phyloP scores from a whole-genome alignment of 495 filamentous ascomycete genomes.

The Xylaria acuta region DNA sequence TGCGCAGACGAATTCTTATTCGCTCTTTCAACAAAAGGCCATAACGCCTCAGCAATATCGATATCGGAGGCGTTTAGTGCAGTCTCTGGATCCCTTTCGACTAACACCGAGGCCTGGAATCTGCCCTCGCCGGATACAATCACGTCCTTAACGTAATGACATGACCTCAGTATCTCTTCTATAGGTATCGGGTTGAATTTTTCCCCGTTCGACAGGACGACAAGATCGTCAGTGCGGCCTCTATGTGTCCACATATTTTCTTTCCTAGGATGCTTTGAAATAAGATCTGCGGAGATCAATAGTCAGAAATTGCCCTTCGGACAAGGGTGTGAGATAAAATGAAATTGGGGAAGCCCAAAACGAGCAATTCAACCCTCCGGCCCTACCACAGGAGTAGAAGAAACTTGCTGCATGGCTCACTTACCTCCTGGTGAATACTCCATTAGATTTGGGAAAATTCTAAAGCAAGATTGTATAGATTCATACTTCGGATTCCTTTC shows the following conservation, averaged over 20 bases:
- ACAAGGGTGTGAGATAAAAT: not conserved
- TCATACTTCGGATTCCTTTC: not conserved
- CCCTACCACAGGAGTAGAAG: too few species aligned
- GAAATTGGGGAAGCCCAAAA: too few species aligned
- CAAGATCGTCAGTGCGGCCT: not conserved
- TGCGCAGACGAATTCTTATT: not conserved
- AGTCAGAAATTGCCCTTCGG: not conserved
- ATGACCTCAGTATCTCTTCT: not conserved
- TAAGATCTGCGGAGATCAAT: not conserved
- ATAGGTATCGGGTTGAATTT: constrained; percentile 7
- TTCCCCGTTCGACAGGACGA: not conserved
- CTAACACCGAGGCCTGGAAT: not conserved
- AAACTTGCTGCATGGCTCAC: not conserved
- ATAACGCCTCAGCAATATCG: not conserved
- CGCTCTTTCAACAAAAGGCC: constrained; percentile 1
- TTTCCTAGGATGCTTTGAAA: not conserved
- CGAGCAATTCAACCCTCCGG: not conserved
- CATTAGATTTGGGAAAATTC: not conserved
- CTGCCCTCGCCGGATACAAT: not conserved
- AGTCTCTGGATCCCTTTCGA: not conserved
- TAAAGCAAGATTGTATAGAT: not conserved
- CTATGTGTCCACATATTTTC: not conserved
- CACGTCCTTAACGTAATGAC: not conserved
- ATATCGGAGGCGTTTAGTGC: not conserved
- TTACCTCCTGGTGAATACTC: not conserved